phyloP scores from a whole-genome alignment of 208 protist genomes.

The Acanthamoeba lenticulata region DNA sequence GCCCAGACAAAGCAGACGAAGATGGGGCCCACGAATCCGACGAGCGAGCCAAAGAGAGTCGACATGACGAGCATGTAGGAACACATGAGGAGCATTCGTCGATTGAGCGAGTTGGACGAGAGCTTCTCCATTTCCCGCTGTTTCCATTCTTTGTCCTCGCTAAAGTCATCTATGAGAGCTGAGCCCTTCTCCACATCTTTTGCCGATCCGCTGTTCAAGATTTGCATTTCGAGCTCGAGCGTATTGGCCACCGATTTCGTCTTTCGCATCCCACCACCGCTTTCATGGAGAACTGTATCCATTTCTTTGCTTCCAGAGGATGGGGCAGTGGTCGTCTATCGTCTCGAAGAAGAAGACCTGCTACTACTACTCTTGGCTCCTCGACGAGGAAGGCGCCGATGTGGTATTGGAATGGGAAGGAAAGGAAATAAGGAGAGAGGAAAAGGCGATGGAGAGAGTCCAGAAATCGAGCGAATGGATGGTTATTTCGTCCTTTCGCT shows the following conservation, averaged over 20 bases:
- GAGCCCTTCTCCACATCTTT: not conserved
- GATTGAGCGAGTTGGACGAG: not conserved
- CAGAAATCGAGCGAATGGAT: too few species aligned
- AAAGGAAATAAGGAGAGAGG: too few species aligned
- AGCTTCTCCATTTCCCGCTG: not conserved
- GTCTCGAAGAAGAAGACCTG: too few species aligned
- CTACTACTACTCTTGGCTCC: too few species aligned
- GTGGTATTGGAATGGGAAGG: too few species aligned
- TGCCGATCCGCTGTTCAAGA: not conserved
- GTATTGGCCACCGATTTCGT: not conserved
- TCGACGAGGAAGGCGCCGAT: too few species aligned
- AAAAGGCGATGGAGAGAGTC: too few species aligned
- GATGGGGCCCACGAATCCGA: conserved; percentile 10
- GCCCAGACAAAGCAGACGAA: conserved; percentile 16
- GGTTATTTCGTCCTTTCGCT: too few species aligned
- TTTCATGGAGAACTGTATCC: not conserved
- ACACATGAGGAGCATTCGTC: not conserved
- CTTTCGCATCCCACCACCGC: not conserved
- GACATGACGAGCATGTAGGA: conserved; percentile 27
- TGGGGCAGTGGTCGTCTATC: not conserved
- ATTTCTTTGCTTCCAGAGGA: not conserved
- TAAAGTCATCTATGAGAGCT: not conserved
- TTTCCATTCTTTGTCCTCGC: not conserved
- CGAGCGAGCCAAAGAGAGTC: not conserved
- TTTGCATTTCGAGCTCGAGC: not conserved